Conservation (phyloP, 1,284 basidiomycete genomes). For the Mycosarcoma mackinlayi region DNA sequence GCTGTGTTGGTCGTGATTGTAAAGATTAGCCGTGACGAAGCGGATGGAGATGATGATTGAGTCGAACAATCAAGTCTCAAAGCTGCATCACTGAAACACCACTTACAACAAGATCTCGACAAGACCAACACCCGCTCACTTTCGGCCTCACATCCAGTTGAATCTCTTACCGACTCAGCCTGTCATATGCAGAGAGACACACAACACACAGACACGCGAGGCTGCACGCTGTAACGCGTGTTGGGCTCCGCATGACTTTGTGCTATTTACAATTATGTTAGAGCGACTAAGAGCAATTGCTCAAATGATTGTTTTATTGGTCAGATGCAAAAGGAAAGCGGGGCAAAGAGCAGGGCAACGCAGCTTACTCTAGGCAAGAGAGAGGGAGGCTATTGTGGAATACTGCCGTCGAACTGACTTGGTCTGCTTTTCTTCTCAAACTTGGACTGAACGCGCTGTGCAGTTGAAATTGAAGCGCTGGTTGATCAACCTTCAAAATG, state of each 20-base stretch:
- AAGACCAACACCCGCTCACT: not conserved
- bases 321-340: no score
- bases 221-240: constrained; percentile 4
- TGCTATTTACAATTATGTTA: not conserved
- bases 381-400: constrained; percentile 23
- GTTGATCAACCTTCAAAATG: constrained; percentile 2
- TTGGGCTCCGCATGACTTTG: constrained; percentile 2
- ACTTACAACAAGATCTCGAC: no score
- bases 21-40: no score
- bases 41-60: not conserved
- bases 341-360: not conserved
- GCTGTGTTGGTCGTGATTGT: no score
- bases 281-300: not conserved
- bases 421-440: constrained; percentile 35
- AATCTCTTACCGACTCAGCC: not conserved
- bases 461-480: not conserved
- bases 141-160: not conserved
- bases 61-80: not conserved
- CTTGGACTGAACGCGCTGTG: constrained; percentile 19
- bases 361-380: constrained; percentile 9
- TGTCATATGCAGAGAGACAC: not conserved
- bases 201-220: constrained; percentile 3
- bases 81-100: not conserved
- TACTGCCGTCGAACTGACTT: not conserved
- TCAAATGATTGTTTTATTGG: no score